A percentile compares a stretch with the other conserved stretches of the same genome.
phyloP scores from a whole-genome alignment of 2,329 filamentous ascomycete genomes.

The Pseudogymnoascus sp. region DNA sequence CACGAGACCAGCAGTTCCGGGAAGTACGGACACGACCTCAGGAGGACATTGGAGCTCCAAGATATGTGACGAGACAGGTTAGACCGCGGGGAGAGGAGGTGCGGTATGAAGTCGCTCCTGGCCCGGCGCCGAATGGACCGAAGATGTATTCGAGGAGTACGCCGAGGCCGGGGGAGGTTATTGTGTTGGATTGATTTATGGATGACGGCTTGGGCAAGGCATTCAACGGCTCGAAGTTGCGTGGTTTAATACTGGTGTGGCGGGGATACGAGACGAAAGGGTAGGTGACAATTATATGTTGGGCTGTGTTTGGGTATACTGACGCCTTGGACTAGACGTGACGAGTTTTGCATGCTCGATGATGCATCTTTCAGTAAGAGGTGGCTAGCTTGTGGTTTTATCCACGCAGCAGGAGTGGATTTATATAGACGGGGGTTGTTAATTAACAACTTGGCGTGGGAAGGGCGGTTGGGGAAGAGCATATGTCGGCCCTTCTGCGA shows the following conservation, averaged over 20 bases:
- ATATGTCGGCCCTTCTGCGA: background rate
- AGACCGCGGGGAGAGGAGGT: background rate
- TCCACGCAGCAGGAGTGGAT: background rate
- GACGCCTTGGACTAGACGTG: background rate
- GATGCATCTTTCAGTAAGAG: background rate
- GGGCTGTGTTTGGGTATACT: background rate
- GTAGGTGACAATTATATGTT: background rate
- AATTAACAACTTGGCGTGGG: background rate
- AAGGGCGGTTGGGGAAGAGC: background rate
- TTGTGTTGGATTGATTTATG: constrained; percentile 7
- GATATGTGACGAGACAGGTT: background rate
- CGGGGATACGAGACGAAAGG: background rate
- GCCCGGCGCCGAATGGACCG: background rate
- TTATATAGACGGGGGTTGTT: background rate
- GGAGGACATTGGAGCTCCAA: background rate
- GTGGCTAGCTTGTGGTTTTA: background rate
- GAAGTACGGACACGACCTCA: background rate
- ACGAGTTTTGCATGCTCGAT: background rate
- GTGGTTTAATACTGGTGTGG: background rate
- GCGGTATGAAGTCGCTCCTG: background rate
- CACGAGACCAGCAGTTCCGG: background rate
- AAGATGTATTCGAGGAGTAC: background rate
- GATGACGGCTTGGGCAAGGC: background rate
- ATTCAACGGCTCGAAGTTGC: background rate
- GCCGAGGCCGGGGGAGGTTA: constrained; percentile 1